These are phyloP conservation scores for Leptodontidium sp. DNA, from an alignment of 2,329 filamentous ascomycete species.

Conservation along the genomic window DNA sequence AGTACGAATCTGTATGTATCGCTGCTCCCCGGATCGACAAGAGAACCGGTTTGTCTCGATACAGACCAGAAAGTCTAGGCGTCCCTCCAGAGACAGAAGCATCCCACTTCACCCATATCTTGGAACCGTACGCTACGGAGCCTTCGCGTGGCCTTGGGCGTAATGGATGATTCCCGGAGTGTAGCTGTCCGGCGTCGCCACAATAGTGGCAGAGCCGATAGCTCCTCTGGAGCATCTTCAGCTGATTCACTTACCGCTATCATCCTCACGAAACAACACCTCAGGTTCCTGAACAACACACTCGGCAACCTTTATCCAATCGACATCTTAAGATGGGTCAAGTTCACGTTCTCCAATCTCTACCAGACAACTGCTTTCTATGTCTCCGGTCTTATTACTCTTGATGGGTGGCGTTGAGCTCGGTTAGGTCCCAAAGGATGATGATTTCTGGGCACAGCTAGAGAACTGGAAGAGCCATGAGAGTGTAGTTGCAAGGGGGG, in stretches of 20 bases:
- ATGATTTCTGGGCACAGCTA: no score
- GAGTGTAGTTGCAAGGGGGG: no score
- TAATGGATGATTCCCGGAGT: neutral
- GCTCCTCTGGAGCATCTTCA: slow-evolving; percentile 64
- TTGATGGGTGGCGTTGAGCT: slow-evolving; percentile 57
- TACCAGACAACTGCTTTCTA: slow-evolving; percentile 89
- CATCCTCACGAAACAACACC: slow-evolving; percentile 85
- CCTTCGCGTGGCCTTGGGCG: neutral
- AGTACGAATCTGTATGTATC: slow-evolving; percentile 53
- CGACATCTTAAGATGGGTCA: slow-evolving; percentile 92
- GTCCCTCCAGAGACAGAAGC: slow-evolving; percentile 65
- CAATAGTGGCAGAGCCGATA: no score
- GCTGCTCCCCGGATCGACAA: slow-evolving; percentile 56
- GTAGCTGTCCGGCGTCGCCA: neutral
- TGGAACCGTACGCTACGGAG: slow-evolving; percentile 17
- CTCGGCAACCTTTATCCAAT: slow-evolving; percentile 86
- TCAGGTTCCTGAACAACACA: slow-evolving; percentile 90
- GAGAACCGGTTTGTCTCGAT: slow-evolving; percentile 59
- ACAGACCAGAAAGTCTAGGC: slow-evolving; percentile 59
- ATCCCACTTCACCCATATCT: slow-evolving; percentile 59
- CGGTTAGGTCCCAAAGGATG: no score
- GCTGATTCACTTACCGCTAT: slow-evolving; percentile 74
- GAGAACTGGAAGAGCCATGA: no score
- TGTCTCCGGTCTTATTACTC: slow-evolving; percentile 79
- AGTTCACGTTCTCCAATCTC: slow-evolving; percentile 87